Base-by-base conservation (phyloP, 225 moss, liverwort and hornwort genomes). In the Lunularia cruciata region DNA sequence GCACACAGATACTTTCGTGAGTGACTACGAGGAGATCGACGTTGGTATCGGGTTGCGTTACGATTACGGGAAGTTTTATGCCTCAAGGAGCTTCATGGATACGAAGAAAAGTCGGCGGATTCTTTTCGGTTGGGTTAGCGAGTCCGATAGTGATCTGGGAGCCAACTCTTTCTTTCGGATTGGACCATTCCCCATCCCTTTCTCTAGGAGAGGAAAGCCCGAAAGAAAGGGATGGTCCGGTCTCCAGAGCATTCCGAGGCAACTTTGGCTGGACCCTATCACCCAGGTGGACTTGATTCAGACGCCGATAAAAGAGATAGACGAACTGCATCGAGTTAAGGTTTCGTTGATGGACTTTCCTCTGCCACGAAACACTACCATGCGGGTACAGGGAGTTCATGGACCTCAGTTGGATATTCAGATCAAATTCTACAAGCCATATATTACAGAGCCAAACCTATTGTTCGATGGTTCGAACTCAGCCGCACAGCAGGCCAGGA, bases 171-270 rank as follows among this genome's bases (percentile, higher is more conserved):
- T n/a, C n/a, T n/a, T n/a, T n/a, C n/a, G n/a, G n/a, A n/a, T n/a
- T n/a, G n/a, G n/a, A n/a, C n/a, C n/a, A n/a, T n/a, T n/a, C n/a
- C n/a, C n/a, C n/a, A n/a, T n/a, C n/a, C n/a, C n/a, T n/a, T n/a
- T n/a, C n/a, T n/a, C n/a, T n/a, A n/a, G n/a, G n/a, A n/a, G n/a
- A n/a, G n/a, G n/a, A n/a, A n/a, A n/a, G n/a, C n/a, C n/a, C n/a
- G n/a, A n/a, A 20, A 87, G 87, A 52, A 78, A 86, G 36, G 92
- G 90, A 20, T 95, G 95, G 95, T 90, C 92, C 14, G 92, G 92
- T 19, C 56, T 95, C 10, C 92, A 92, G 87, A 34, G 68, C 0
- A 68, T 83, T 35, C 82, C 82, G 6, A 70, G 82, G 56, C 62
- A 78, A 6, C 0, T 83, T 1, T 83, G 68, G 57, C 26, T 83